Evolutionary conservation across 176 grass and related monocot species (phyloP).

Genomic region (Olyra latifolia): DNA sequence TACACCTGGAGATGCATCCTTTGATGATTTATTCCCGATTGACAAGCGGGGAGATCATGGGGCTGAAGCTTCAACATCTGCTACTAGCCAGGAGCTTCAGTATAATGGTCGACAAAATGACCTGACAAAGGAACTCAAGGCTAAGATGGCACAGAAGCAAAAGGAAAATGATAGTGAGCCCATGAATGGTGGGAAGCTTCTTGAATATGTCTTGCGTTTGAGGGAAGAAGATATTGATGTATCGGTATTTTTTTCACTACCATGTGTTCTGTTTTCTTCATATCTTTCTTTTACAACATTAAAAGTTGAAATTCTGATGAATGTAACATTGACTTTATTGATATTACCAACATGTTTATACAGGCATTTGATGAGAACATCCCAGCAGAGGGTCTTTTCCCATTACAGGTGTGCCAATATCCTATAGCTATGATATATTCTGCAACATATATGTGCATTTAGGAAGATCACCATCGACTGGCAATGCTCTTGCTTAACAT

Average conservation of each 20-base stretch:
- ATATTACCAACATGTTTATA: slow-evolving; percentile 31
- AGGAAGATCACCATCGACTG: neutral
- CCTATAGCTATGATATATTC: slow-evolving; percentile 20
- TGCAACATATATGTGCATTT: neutral
- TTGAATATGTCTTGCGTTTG: slow-evolving; percentile 61
- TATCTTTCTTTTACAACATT: neutral
- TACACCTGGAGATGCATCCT: slow-evolving; percentile 75
- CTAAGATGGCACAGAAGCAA: slow-evolving; percentile 69
- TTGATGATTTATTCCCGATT: slow-evolving; percentile 93
- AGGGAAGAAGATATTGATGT: slow-evolving; percentile 69
- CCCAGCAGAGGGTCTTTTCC: slow-evolving; percentile 66
- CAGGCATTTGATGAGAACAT: slow-evolving; percentile 75
- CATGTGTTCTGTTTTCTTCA: slow-evolving; percentile 24
- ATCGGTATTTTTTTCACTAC: slow-evolving; percentile 47
- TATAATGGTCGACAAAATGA: slow-evolving; percentile 52
- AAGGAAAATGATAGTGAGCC: slow-evolving; percentile 56
- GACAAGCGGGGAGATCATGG: slow-evolving; percentile 55
- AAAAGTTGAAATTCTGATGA: slow-evolving; percentile 20
- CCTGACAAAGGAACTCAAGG: slow-evolving; percentile 67
- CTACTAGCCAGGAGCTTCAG: slow-evolving; percentile 41
- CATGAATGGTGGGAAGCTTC: slow-evolving; percentile 72
- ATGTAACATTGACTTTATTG: slow-evolving; percentile 3
- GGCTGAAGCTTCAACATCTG: slow-evolving; percentile 80
- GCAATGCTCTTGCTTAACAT: slow-evolving; percentile 1
- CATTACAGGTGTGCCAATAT: slow-evolving; percentile 66